Conservation (phyloP, 2,329 filamentous ascomycete species). For the Penicillium thymicola region DNA sequence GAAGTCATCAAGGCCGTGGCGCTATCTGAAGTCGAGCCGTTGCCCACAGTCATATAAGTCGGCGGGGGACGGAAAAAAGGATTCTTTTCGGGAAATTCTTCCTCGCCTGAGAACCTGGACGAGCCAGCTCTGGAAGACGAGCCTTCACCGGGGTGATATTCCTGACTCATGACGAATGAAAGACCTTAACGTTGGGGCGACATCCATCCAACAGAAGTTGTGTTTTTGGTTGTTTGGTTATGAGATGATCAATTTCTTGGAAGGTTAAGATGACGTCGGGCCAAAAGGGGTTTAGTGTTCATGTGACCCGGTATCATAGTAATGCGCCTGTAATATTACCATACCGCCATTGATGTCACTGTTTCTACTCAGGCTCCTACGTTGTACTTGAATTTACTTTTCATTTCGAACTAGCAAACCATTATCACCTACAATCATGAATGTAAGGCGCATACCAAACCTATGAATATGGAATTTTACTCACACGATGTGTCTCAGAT, state of each 20-base stretch:
- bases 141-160: conserved; percentile 38
- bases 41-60: conserved; percentile 84
- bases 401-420: neutral
- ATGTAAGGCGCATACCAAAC: conserved; percentile 32
- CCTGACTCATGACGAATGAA: conserved; percentile 41
- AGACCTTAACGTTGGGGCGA: conserved; percentile 7
- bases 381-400: conserved; percentile 6
- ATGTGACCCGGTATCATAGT: conserved; percentile 24
- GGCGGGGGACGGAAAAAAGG: conserved; percentile 45
- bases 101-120: conserved; percentile 30
- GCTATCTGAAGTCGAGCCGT: conserved; percentile 75
- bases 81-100: conserved; percentile 24
- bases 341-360: conserved; percentile 29
- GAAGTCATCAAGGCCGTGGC: conserved; percentile 76
- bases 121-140: conserved; percentile 36
- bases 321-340: conserved; percentile 12
- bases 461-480: neutral
- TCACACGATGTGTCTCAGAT: conserved; percentile 57
- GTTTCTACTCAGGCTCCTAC: conserved; percentile 6
- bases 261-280: conserved; percentile 18
- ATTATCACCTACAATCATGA: conserved; percentile 30
- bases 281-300: conserved; percentile 25
- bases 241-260: conserved; percentile 20
- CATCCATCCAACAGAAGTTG: conserved; percentile 15
- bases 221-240: conserved; percentile 14